Percentiles rank a stretch among this genome's conserved stretches.
Conservation (phyloP, 169 alveolate species). For the Amoebophrya sp. region DNA sequence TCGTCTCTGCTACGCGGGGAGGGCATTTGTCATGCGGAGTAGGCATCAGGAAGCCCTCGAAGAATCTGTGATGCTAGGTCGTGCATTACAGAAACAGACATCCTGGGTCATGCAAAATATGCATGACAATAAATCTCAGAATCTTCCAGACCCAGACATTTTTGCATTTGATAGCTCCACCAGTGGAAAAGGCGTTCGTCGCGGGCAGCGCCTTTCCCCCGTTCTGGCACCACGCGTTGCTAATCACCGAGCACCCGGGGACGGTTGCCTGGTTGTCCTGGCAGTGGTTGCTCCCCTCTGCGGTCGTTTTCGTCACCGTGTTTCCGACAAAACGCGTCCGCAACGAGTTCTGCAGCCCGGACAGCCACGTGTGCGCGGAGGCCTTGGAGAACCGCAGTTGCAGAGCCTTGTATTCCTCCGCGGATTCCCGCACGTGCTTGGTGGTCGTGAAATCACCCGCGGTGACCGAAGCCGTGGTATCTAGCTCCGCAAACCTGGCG, state of each 20-base stretch:
- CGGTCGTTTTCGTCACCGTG: not conserved
- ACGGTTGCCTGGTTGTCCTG: not conserved
- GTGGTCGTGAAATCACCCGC: not conserved
- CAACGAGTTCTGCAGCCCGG: not conserved
- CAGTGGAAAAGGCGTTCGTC: no score
- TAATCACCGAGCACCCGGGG: not conserved
- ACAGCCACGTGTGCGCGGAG: conserved; percentile 4
- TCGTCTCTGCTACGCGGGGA: no score
- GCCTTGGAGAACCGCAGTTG: not conserved
- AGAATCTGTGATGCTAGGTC: no score
- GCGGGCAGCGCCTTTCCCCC: no score
- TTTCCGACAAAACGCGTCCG: not conserved
- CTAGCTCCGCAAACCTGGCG: not conserved
- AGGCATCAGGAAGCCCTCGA: no score
- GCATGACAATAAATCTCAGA: no score
- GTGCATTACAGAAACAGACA: no score
- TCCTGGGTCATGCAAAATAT: no score
- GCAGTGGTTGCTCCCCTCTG: not conserved
- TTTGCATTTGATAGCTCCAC: no score
- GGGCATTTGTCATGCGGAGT: no score
- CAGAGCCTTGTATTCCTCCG: not conserved
- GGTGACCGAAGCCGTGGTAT: not conserved
- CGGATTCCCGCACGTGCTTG: not conserved
- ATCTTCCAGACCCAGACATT: no score
- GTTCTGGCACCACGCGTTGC: not conserved